A percentile compares a stretch with the other conserved stretches of the same genome.
Conservation (phyloP, 106 monocot genomes). For the Cymbidium sinense region DNA sequence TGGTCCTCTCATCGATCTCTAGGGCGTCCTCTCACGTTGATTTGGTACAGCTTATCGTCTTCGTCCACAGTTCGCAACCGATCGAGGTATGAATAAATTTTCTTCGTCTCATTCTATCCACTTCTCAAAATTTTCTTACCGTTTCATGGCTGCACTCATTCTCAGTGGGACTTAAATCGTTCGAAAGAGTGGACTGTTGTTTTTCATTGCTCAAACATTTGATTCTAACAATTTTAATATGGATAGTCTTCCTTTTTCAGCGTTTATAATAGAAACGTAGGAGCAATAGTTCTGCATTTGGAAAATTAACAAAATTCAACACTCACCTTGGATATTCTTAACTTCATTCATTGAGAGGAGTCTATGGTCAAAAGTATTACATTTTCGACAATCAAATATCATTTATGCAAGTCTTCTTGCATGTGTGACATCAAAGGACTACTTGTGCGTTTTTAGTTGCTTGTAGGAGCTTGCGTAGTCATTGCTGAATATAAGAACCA, state of each 20-base stretch:
- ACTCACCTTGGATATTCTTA: not conserved
- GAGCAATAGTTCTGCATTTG: not conserved
- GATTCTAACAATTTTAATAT: not conserved
- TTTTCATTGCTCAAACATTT: not conserved
- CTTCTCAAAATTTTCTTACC: not conserved
- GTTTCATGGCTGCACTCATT: not conserved
- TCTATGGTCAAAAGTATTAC: no score
- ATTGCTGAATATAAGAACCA: no score
- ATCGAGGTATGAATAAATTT: conserved; percentile 17
- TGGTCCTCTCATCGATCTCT: conserved; percentile 62
- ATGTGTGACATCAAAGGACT: no score
- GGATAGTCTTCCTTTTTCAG: not conserved
- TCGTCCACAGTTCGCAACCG: conserved; percentile 28
- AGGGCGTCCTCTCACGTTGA: conserved; percentile 29
- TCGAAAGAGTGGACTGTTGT: not conserved
- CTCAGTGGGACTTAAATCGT: not conserved
- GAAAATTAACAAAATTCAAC: not conserved
- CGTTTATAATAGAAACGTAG: not conserved
- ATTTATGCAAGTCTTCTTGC: no score
- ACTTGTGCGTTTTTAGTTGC: no score
- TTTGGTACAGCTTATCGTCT: conserved; percentile 55
- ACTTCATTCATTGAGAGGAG: no score
- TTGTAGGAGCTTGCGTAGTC: no score
- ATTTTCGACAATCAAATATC: no score
- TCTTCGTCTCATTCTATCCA: not conserved